A percentile compares a stretch with the other conserved stretches of the same genome.
phyloP scores from a whole-genome alignment of 2,329 filamentous ascomycete species.

The Tolypocladium pustulatum region DNA sequence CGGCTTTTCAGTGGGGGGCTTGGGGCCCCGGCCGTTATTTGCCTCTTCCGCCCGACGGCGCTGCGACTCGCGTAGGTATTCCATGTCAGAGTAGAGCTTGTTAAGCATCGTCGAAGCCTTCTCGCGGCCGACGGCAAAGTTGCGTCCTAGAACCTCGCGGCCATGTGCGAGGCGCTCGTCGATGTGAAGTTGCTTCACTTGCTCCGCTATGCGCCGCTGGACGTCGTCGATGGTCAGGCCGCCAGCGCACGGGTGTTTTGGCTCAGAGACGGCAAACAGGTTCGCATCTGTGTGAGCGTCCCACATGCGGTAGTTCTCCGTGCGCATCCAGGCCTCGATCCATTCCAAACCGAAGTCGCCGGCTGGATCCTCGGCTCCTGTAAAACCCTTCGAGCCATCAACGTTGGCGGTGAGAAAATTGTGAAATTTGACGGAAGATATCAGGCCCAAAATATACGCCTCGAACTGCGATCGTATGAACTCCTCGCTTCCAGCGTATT shows the following conservation, averaged over 20 bases:
- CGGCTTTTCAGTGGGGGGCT: constrained; percentile 2
- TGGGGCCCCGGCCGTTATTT: constrained; percentile 7
- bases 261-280: constrained; percentile 89
- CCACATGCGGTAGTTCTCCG: constrained; percentile 89
- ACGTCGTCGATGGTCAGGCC: constrained; percentile 91
- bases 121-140: constrained; percentile 77
- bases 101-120: constrained; percentile 83
- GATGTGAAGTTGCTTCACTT: constrained; percentile 86
- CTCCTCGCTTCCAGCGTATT: constrained; percentile 91
- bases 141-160: constrained; percentile 76
- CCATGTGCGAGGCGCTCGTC: constrained; percentile 82
- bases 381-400: constrained; percentile 56
- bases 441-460: constrained; percentile 82
- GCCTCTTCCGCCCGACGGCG: constrained; percentile 29
- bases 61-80: constrained; percentile 43
- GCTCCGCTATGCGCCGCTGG: constrained; percentile 77
- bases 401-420: constrained; percentile 56
- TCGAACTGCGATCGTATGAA: constrained; percentile 97
- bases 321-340: constrained; percentile 76
- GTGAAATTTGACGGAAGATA: constrained; percentile 85
- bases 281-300: constrained; percentile 70
- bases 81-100: constrained; percentile 83
- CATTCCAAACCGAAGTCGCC: constrained; percentile 77
- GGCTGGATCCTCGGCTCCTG: constrained; percentile 75
- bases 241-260: constrained; percentile 85